Evolutionary conservation across 768 basidiomycete genomes (phyloP), one percentile per base, ranked within the genome.

Genomic region (Lentinus tigrinus): DNA sequence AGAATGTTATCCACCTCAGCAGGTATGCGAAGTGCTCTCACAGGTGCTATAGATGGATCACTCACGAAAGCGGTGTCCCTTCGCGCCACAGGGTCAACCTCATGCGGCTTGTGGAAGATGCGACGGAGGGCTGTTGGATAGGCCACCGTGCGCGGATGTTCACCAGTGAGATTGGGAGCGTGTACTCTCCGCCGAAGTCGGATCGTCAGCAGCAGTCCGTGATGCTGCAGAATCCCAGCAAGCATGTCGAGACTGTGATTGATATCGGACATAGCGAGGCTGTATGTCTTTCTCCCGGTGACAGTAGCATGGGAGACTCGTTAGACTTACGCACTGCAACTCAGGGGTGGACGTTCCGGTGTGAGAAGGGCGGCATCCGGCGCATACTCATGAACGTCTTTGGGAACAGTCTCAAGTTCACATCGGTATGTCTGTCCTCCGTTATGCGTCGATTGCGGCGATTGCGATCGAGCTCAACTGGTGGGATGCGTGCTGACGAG

Each of bases 301-400:
- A 19, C 8, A 16, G 21, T 19, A 31, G 36, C 46, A 26, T 27
- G 1, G 36, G 43, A 16, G 21, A 11, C 19, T 34, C 52, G 37
- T 11, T 11, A 26, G 42, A 31, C 31, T 31, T 44, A 55, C 19
- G 47, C 27, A 23, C 26, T 28, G 36, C 27, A 9, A 40, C 24
- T 37, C 51, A 95, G 90, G 92, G 92, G 1, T 98, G 95, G 95
- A 74, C 76, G 8, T 74, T 96, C 27, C 87, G 85, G 66, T 94
- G 91, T 70, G 95, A 98, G 72, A 93, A 90, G 69, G 95, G 93
- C 28, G 95, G 95, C 14, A 87, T 97, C 60, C 84, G 95, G 28
- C 83, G 95, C 26, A 86, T 97, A 13, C 71, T 97, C 60, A 96
- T 97, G 93, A 98, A 98, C 69, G 73, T 98, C 37, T 93, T 97